These are phyloP conservation scores for Umbilicus rupestris DNA, from an alignment of 164 flowering plant species.

Conservation along the genomic window DNA sequence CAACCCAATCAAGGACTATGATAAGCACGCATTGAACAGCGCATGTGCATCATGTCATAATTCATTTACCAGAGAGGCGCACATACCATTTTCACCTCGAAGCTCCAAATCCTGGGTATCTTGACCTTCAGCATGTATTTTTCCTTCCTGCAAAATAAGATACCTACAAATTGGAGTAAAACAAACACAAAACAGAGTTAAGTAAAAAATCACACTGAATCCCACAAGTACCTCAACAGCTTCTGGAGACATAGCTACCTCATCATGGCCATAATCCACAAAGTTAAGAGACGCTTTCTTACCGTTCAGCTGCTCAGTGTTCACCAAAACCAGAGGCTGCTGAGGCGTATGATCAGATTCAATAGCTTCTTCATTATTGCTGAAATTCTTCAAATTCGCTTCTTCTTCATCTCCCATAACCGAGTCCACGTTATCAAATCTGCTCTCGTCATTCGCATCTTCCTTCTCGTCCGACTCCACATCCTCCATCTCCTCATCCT, in stretches of 20 bases:
- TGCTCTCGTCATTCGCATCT: background rate
- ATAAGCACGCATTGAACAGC: too few species aligned
- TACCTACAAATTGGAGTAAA: background rate
- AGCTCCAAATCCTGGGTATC: background rate
- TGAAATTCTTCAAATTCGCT: background rate
- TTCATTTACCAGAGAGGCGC: background rate
- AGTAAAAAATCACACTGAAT: background rate
- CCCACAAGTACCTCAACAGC: conserved; percentile 54
- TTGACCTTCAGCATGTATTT: background rate
- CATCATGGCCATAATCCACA: conserved; percentile 85
- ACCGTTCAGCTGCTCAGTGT: conserved; percentile 11
- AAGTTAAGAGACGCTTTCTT: conserved; percentile 33
- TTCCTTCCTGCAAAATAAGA: background rate
- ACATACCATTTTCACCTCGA: background rate
- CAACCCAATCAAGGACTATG: too few species aligned
- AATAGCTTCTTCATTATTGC: background rate
- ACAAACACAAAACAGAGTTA: background rate
- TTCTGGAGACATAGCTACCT: conserved; percentile 83
- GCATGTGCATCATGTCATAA: too few species aligned
- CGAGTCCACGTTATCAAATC: conserved; percentile 13
- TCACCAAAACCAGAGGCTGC: conserved; percentile 5
- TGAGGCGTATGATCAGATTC: conserved; percentile 16
- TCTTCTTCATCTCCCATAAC: conserved; percentile 13
- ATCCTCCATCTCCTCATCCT: conserved; percentile 61
- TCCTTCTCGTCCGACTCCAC: conserved; percentile 22